Conservation (phyloP, 1,284 basidiomycete species). For the Apiotrichum laibachii region DNA sequence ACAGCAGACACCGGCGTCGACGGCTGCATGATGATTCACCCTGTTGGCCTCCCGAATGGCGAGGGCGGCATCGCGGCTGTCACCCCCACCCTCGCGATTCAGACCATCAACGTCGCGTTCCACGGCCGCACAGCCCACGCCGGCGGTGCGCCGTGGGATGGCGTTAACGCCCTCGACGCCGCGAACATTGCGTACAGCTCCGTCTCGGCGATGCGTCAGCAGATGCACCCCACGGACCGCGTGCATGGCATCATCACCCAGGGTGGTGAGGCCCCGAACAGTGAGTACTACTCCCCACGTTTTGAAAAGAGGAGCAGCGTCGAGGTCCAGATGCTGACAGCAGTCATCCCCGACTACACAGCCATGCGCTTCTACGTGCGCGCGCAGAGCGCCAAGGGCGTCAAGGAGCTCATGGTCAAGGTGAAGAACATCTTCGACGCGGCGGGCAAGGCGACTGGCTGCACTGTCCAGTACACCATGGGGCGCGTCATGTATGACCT, state of each 20-base stretch:
- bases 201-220: constrained; percentile 71
- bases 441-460: constrained; percentile 67
- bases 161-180: constrained; percentile 77
- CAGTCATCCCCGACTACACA: constrained; percentile 71
- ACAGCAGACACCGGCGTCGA: constrained; percentile 23
- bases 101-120: constrained; percentile 33
- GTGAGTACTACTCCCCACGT: constrained; percentile 4
- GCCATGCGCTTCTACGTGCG: constrained; percentile 67
- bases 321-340: no score
- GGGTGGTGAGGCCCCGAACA: constrained; percentile 58
- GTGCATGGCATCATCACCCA: constrained; percentile 49
- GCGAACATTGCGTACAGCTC: constrained; percentile 74
- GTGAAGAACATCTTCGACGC: constrained; percentile 62
- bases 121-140: constrained; percentile 64
- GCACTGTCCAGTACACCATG: constrained; percentile 57
- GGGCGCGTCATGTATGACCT: constrained; percentile 58
- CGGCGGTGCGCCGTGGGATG: constrained; percentile 60
- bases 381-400: constrained; percentile 61
- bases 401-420: constrained; percentile 57
- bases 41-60: constrained; percentile 7
- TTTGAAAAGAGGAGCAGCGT: no score
- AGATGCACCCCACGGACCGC: constrained; percentile 43
- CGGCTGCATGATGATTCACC: constrained; percentile 35
- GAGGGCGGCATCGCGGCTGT: constrained; percentile 18
- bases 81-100: constrained; percentile 31